Base-by-base conservation (phyloP, 208 protist species). In the Leishmania aethiopica region DNA sequence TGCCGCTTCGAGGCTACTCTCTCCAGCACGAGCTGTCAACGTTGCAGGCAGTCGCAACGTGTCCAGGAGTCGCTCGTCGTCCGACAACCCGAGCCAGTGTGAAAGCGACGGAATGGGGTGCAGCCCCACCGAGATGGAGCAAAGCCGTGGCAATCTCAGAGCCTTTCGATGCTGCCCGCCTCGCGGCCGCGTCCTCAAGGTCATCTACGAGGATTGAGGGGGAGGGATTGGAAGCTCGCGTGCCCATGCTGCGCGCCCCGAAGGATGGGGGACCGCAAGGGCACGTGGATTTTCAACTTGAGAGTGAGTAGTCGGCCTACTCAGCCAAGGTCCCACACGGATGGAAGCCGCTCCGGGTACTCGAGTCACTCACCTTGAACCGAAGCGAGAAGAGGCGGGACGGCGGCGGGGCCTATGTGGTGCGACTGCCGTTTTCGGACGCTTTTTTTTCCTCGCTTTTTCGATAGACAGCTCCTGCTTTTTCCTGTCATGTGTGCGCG, bases 171-270 rank as follows among this genome's bases (percentile, higher is more conserved):
- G 62, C 42, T 76, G 75, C 28, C 81, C 70, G 0, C 66, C 73
- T 4, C 75, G 81, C 0, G 49, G 75, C 5, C 81, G 81, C 0
- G 76, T 80, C 25, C 59, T 84, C 11, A 84, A 77, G 40, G 47
- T 35, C 25, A 53, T 84, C 45, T 84, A 70, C 59, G 81, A 84
- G 40, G 81, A 84, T 53, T 84, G 81, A 84, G 13, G 17, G 59
- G 10, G 10, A 13, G 0, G 51, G n/a, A 19, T 22, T 3, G 6
- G 47, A 75, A 32, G 3, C 25, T 40, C 10, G 19, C 42, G 1
- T 5, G 40, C 13, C 69, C 6, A 15, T 35, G 69, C 3, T 1
- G 10, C 45, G 57, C 10, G 0, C n/a, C 0, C 25, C 5, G 40
- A 28, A 49, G 4, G 42, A 32, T 1, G 69, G 8, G 69, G 8